phyloP scores from a whole-genome alignment of 2,329 filamentous ascomycete genomes.

The Aspergillus hortae region DNA sequence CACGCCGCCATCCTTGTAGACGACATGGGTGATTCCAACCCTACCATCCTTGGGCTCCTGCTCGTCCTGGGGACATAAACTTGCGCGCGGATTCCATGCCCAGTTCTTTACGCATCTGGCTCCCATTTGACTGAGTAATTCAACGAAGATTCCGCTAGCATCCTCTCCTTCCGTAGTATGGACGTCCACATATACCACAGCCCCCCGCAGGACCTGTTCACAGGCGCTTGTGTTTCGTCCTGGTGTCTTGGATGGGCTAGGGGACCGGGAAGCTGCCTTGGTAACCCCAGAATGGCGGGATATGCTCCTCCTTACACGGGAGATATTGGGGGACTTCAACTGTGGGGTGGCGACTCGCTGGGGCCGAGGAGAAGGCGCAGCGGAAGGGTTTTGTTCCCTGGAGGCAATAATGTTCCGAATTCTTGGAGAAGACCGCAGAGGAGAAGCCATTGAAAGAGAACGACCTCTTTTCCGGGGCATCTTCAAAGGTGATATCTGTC shows the following conservation, averaged over 20 bases:
- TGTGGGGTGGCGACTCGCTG: constrained; percentile 19
- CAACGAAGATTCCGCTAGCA: constrained; percentile 75
- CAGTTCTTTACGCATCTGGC: constrained; percentile 74
- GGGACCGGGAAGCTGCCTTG: constrained; percentile 14
- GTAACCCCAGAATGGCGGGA: constrained; percentile 5
- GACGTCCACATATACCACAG: constrained; percentile 78
- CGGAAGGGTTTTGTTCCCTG: constrained; percentile 14
- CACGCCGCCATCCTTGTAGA: constrained; percentile 83
- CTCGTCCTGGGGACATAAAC: constrained; percentile 32
- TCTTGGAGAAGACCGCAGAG: constrained; percentile 29
- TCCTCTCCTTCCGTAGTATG: constrained; percentile 77
- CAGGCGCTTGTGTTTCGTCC: constrained; percentile 20
- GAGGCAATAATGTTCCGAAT: constrained; percentile 21
- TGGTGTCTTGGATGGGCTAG: constrained; percentile 28
- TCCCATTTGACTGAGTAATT: constrained; percentile 76
- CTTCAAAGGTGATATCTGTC: constrained; percentile 46
- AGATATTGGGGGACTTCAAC: constrained; percentile 6
- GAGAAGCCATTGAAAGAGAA: constrained; percentile 50
- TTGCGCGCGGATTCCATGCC: constrained; percentile 65
- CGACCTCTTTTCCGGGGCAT: constrained; percentile 46
- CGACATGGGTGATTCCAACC: constrained; percentile 79
- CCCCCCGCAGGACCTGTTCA: constrained; percentile 59
- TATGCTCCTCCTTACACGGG: constrained; percentile 12
- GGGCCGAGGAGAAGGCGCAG: constrained; percentile 24
- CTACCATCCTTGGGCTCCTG: constrained; percentile 43